Evolutionary conservation across 2,329 filamentous ascomycete species (phyloP), one percentile per base, ranked within the genome.

Genomic region (Diplodia sapinea): DNA sequence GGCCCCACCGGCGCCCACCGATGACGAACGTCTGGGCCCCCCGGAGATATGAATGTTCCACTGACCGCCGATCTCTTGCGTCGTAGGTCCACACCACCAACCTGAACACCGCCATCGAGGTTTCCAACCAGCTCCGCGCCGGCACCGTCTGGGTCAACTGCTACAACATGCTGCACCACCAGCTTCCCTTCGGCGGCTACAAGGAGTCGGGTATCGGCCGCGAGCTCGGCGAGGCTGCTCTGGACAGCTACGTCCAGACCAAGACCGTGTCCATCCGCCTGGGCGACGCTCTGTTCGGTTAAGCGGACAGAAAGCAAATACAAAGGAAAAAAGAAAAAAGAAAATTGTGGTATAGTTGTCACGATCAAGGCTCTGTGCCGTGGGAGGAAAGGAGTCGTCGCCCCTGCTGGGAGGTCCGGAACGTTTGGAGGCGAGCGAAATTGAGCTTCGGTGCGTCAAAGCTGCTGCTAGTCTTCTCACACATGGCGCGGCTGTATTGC

Each of bases 61-160:
- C 36, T 38, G 17, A 49, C n/a, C 15, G 56, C 59, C 47, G 47
- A 51, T 50, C 36, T 38, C 33, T 57, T 63, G 59, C 59, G 59
- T 63, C 59, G 51, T 51, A 68, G 66, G 66, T 94, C 23, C 92
- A 93, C 87, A 94, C 91, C 36, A 86, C 81, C 70, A 89, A 93
- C 78, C 82, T 94, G 75, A 93, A 91, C 85, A 93, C 90, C 0
- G 91, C 92, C 73, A 86, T 95, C 74, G 86, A 91, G 47, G 89
- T 93, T 2, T 88, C 90, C 63, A 90, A 92, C 74, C 83, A 83
- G 54, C 84, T 94, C 71, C 85, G 87, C 70, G 89, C 91, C 1
- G 93, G 90, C 70, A 87, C 86, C 67, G 86, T 89, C 70, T 88
- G 86, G 85, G 84, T 89, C 73, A 89, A 89, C 82, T 83, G 82